These are phyloP conservation scores for Hyaloperonospora brassicae DNA, from an alignment of 352 stramenopile genomes.

Conservation along the genomic window DNA sequence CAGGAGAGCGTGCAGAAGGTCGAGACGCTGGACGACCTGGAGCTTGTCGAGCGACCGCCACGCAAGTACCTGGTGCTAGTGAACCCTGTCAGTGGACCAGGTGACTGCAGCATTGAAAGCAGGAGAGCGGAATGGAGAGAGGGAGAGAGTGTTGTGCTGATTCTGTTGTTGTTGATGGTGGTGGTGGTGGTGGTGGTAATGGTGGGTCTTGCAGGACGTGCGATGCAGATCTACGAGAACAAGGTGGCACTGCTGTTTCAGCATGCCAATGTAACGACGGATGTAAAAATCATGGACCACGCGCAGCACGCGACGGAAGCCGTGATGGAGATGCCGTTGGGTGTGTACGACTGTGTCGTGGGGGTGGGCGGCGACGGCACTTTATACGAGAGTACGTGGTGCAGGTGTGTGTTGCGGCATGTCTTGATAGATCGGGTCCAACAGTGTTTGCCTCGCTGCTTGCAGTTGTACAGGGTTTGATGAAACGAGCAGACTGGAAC, in stretches of 20 bases:
- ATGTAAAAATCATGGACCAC: conserved; percentile 42
- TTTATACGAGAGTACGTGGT: conserved; percentile 48
- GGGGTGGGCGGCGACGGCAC: conserved; percentile 49
- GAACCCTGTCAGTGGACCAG: conserved; percentile 57
- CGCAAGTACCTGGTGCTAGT: conserved; percentile 62
- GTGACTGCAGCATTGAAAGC: conserved; percentile 3
- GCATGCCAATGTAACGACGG: conserved; percentile 45
- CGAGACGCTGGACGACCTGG: conserved; percentile 27
- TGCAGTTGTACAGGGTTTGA: conserved; percentile 64
- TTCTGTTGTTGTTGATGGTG: not conserved
- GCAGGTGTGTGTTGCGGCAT: not conserved
- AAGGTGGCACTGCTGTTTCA: conserved; percentile 47
- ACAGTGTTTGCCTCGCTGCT: not conserved
- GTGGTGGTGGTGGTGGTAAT: too few relatives aligned
- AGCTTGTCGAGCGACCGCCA: conserved; percentile 9
- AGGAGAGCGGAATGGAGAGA: too few relatives aligned
- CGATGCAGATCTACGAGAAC: conserved; percentile 43
- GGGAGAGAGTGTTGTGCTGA: not conserved
- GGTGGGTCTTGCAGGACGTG: conserved; percentile 23
- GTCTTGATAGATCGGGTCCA: not conserved
- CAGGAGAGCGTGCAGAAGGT: conserved; percentile 13
- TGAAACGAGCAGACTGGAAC: conserved; percentile 66
- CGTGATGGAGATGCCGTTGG: conserved; percentile 36
- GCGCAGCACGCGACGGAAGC: conserved; percentile 50
- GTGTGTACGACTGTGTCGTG: conserved; percentile 58